Base-by-base conservation (phyloP, 495 filamentous ascomycete species). In the Acidiella bohemica region DNA sequence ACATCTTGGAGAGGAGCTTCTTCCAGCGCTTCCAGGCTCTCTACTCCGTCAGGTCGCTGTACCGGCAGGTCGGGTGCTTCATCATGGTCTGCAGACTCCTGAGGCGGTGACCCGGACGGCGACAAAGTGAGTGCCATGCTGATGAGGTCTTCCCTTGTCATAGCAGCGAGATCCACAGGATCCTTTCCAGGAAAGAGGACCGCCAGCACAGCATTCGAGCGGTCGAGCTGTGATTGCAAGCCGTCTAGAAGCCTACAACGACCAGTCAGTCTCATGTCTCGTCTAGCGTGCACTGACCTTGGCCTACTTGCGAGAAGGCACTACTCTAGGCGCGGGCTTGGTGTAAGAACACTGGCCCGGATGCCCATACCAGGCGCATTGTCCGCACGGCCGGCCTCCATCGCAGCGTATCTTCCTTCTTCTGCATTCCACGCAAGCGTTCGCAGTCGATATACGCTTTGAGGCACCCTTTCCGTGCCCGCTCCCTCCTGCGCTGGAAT, bases 121-220 rank as follows among this genome's bases (percentile, higher is more conserved):
- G 55, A 53, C 16, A 39, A 19, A 5, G 49, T 53, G 6, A 60
- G 45, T 4, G 53, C 55, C 18, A 72, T 49, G 39, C 69, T 63
- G 19, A 74, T 50, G 19, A 74, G 59, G 38, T 66, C 67, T 44
- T 73, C 66, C 12, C 68, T 56, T 0, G 67, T 50, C 34, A 74
- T 36, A 34, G 64, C 58, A 8, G 57, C 42, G 4, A 74, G 44
- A 9, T 59, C 51, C 9, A 68, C 64, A 0, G 63, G 61, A 14
- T 65, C 61, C 41, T 61, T 60, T 31, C 62, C 58, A 8, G 67
- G 66, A 6, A 67, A 66, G 16, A 72, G 49, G n/a, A 60, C 60
- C 7, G 55, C 50, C 0, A 70, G 55, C 9, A 72, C 55, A 0
- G 53, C 41, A 14, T 42, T 44, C 36, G 48, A 53, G 21, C 51